Conservation (phyloP, 129 eudicot species). For the Cynara cardunculus region DNA sequence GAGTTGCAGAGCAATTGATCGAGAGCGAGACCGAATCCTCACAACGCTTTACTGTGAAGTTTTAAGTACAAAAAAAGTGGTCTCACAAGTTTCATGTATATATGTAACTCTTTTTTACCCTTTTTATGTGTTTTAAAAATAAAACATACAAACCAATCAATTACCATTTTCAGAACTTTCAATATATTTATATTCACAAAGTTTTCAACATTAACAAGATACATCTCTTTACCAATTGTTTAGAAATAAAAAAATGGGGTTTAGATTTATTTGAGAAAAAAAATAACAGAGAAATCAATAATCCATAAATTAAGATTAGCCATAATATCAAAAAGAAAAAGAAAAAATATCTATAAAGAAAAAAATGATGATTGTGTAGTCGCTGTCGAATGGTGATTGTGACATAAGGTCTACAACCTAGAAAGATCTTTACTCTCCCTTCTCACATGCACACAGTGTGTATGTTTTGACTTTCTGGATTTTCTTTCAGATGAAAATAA, state of each 20-base stretch:
- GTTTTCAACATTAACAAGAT: not conserved
- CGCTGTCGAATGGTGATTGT: slow-evolving; percentile 33
- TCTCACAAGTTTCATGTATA: too few relatives aligned
- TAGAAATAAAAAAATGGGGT: not conserved
- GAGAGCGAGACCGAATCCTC: too few relatives aligned
- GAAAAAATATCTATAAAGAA: not conserved
- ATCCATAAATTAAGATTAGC: slow-evolving; percentile 20
- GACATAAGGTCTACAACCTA: slow-evolving; percentile 47
- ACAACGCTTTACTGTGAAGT: too few relatives aligned
- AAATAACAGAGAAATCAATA: not conserved
- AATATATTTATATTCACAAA: not conserved
- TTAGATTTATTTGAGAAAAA: not conserved
- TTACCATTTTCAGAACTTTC: not conserved
- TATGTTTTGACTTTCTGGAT: slow-evolving; percentile 50
- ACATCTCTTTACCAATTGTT: not conserved
- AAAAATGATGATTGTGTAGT: slow-evolving; percentile 30
- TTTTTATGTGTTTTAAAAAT: not conserved
- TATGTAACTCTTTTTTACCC: too few relatives aligned
- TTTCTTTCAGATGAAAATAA: slow-evolving; percentile 29
- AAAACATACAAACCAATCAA: not conserved
- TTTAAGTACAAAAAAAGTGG: slow-evolving; percentile 2
- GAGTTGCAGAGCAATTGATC: too few relatives aligned
- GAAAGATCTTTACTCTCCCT: slow-evolving; percentile 42
- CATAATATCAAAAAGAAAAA: slow-evolving; percentile 6
- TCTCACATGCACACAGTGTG: slow-evolving; percentile 37